These are phyloP conservation scores for Penicillium sp. DNA, from an alignment of 2,329 filamentous ascomycete species.

Conservation along the genomic window DNA sequence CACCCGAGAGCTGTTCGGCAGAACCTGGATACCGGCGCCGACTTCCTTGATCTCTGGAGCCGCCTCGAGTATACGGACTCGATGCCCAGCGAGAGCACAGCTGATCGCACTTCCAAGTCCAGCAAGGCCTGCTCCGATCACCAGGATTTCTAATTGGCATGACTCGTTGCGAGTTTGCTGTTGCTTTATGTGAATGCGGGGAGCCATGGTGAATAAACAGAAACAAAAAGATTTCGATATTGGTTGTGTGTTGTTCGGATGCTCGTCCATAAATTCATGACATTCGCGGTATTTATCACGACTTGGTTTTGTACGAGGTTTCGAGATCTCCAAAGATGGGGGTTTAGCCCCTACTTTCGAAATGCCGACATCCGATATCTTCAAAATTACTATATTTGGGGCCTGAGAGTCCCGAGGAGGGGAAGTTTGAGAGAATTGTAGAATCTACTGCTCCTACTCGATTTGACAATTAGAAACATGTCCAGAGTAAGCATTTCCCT, in stretches of 20 bases:
- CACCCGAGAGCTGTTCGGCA: slow-evolving; percentile 45
- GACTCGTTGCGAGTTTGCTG: slow-evolving; percentile 47
- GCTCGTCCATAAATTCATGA: not conserved
- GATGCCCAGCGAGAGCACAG: slow-evolving; percentile 30
- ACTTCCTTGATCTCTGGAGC: slow-evolving; percentile 32
- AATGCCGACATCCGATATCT: slow-evolving; percentile 10
- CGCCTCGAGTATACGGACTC: slow-evolving; percentile 30
- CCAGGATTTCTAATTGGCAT: slow-evolving; percentile 49
- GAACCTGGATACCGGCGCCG: slow-evolving; percentile 34
- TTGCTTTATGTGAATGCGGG: slow-evolving; percentile 54
- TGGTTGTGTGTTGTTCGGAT: not conserved
- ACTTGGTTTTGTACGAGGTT: not conserved
- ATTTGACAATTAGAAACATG: slow-evolving; percentile 17
- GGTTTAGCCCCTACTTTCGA: slow-evolving; percentile 11
- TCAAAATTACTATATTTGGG: slow-evolving; percentile 12
- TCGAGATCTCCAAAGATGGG: slow-evolving; percentile 21
- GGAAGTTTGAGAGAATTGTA: not conserved
- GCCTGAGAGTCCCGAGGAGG: not conserved
- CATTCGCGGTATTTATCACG: slow-evolving; percentile 17
- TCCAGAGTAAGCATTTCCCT: slow-evolving; percentile 22
- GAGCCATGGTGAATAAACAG: slow-evolving; percentile 28
- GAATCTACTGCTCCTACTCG: too few species aligned
- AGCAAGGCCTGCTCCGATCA: slow-evolving; percentile 32
- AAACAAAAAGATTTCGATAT: not conserved
- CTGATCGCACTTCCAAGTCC: slow-evolving; percentile 33